Base-by-base conservation (phyloP, 768 basidiomycete genomes). In the Collybia sp. region DNA sequence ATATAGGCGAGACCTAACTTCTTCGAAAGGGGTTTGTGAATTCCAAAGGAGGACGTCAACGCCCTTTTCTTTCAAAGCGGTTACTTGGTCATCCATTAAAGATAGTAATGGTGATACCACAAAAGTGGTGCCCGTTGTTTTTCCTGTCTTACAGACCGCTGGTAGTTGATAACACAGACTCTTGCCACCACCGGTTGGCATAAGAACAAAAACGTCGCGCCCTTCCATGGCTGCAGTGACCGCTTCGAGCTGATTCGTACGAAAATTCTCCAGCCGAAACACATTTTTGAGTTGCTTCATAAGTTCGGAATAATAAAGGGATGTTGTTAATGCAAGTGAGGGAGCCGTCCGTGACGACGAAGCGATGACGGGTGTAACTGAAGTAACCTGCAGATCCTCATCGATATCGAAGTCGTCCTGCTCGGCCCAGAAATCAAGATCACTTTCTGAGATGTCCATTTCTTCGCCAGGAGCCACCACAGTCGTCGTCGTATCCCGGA, bases 131-230 rank as follows among this genome's bases (percentile, higher is more conserved):
- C 94, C 93, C 44, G 68, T 71, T 0, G 88, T 91, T 57, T 69
- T 76, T 1, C 89, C 91, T 5, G 67, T 67, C 33, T 67, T 65
- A 57, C 93, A 89, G 30, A 96, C 74, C 2, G 93, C 94, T 0
- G 96, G 96, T 1, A 98, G 82, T 61, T 97, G 84, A 62, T 84
- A 93, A 54, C 87, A 92, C 33, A 93, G 70, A 55, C 85, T 88
- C 67, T 94, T 93, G 0, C 92, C 92, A 3, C 93, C 93, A 32
- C 93, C 93, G 1, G 96, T 99, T 1, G 96, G 96, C 82, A 97
- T 94, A 9, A 98, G 75, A 13, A 97, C 90, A 53, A 98, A 93
- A 13, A 92, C 90, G 57, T 98, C 95, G 44, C 73, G 78, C 6
- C 87, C 92, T 2, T 74, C 71, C 62, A 99, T 68, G 0, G 88